Evolutionary conservation across 2,329 filamentous ascomycete genomes (phyloP).

Genomic region (Mycosphaerella sp.): DNA sequence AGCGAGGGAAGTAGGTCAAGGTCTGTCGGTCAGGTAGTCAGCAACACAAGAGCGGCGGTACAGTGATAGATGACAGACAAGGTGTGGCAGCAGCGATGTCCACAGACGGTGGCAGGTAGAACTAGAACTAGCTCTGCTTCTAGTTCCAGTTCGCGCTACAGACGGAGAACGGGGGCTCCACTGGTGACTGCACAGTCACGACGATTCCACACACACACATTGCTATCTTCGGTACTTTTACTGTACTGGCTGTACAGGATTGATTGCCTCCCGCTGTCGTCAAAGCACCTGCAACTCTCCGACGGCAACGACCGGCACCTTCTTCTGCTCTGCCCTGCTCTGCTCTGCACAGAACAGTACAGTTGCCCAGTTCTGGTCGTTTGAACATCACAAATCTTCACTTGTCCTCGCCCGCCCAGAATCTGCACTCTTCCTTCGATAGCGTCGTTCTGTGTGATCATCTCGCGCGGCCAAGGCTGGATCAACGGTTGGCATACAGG

Average conservation of each 20-base stretch:
- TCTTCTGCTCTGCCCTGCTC: not conserved
- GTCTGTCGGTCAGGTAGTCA: not conserved
- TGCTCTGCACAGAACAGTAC: too few species aligned
- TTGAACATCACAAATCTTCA: not conserved
- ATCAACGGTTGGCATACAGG: not conserved
- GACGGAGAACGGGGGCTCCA: not conserved
- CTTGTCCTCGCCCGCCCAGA: not conserved
- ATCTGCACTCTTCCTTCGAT: not conserved
- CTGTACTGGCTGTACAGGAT: too few species aligned
- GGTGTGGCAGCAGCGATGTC: not conserved
- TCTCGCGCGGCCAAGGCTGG: not conserved
- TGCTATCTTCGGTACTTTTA: too few species aligned
- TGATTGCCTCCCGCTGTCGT: too few species aligned
- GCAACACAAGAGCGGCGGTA: not conserved
- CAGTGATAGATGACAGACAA: not conserved
- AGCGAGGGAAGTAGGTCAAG: too few species aligned
- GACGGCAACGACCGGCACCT: not conserved
- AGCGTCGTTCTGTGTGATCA: not conserved
- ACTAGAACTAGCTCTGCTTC: not conserved
- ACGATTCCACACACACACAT: too few species aligned
- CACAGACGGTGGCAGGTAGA: not conserved
- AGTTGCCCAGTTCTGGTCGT: too few species aligned
- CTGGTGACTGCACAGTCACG: not conserved
- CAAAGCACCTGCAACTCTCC: too few species aligned
- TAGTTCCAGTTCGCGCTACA: not conserved